phyloP scores from a whole-genome alignment of 2,329 filamentous ascomycete genomes.

The Fusarium redolens region DNA sequence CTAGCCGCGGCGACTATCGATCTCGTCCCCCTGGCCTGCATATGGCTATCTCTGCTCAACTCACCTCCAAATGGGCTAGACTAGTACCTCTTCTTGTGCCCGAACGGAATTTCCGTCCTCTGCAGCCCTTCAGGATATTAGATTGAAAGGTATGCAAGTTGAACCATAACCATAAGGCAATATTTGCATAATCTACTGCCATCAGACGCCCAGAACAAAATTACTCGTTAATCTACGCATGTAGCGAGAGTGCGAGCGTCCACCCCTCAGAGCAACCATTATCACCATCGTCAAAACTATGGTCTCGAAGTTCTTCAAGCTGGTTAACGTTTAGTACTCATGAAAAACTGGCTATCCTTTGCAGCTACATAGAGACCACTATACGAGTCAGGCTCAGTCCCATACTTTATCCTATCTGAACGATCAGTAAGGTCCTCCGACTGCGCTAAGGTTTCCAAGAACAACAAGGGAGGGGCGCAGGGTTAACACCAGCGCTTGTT shows the following conservation, averaged over 20 bases:
- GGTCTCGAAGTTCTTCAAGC: neutral
- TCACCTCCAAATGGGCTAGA: neutral
- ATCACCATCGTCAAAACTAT: neutral
- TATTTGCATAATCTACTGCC: neutral
- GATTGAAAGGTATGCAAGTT: neutral
- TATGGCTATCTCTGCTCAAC: slow-evolving; percentile 15
- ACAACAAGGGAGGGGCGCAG: slow-evolving; percentile 5
- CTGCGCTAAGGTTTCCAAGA: slow-evolving; percentile 1
- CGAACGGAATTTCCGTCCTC: neutral
- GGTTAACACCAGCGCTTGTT: slow-evolving; percentile 11
- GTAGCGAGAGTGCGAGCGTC: neutral
- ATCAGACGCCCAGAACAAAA: neutral
- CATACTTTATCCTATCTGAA: neutral
- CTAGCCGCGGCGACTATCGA: slow-evolving; percentile 37
- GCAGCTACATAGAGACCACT: no score
- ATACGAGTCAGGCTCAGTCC: neutral
- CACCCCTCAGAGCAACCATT: neutral
- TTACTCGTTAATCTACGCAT: no score
- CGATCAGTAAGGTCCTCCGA: neutral
- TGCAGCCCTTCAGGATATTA: neutral
- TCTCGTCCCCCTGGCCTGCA: slow-evolving; percentile 15
- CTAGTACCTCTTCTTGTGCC: neutral
- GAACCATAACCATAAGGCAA: neutral
- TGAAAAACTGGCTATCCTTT: neutral
- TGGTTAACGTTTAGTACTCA: neutral